Percentiles rank a stretch among this genome's conserved stretches.
These are phyloP conservation scores for Trifolium fragiferum DNA, from an alignment of 306 rosid genomes.

Conservation along the genomic window DNA sequence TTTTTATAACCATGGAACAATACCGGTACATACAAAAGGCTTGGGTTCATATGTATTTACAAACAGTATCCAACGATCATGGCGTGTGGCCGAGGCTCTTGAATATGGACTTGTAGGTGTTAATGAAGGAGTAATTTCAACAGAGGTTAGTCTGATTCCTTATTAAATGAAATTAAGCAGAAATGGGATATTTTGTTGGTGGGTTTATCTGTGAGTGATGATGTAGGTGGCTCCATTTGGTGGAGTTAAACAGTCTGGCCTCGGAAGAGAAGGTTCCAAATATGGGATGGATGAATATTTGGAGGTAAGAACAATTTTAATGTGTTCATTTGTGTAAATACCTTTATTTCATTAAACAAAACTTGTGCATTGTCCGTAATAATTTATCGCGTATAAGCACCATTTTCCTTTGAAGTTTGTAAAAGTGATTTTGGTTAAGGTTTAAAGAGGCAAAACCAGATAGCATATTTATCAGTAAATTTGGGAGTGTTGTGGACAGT, in stretches of 20 bases:
- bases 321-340: slow-evolving; percentile 3
- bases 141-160: slow-evolving; percentile 71
- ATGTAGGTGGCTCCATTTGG: slow-evolving; percentile 98
- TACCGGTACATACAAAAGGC: slow-evolving; percentile 54
- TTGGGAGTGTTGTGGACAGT: not conserved
- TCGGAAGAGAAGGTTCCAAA: slow-evolving; percentile 98
- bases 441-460: too few species aligned
- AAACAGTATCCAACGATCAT: slow-evolving; percentile 82
- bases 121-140: slow-evolving; percentile 91
- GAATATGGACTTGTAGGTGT: slow-evolving; percentile 94
- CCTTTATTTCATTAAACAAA: not conserved
- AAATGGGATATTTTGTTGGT: slow-evolving; percentile 10
- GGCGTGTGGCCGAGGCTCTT: slow-evolving; percentile 98
- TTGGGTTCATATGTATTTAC: slow-evolving; percentile 93
- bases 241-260: slow-evolving; percentile 94
- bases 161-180: slow-evolving; percentile 16
- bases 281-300: slow-evolving; percentile 96
- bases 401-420: too few species aligned
- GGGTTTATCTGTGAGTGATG: slow-evolving; percentile 28
- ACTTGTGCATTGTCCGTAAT: too few species aligned
- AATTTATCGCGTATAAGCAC: too few species aligned
- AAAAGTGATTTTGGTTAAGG: too few species aligned
- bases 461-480: too few species aligned
- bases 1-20: slow-evolving; percentile 25
- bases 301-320: slow-evolving; percentile 61